phyloP scores from a whole-genome alignment of 192 early-diverging fungal species.

The Gryganskiella cystojenkinii region DNA sequence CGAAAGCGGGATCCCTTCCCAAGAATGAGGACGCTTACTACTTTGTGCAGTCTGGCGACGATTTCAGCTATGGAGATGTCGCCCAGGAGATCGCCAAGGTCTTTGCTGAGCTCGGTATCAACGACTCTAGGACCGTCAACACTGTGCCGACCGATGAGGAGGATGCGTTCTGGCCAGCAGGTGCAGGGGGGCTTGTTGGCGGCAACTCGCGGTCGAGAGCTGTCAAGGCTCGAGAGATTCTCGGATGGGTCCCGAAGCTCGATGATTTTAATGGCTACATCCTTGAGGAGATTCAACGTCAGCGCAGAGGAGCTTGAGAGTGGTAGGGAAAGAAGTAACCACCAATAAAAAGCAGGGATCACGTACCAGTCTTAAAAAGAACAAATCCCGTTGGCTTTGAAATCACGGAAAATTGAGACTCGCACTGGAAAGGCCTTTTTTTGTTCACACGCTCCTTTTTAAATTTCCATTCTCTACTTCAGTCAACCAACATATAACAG shows the following conservation, averaged over 20 bases:
- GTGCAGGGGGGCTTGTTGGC: background rate
- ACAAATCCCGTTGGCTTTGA: too few species aligned
- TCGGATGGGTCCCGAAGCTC: constrained; percentile 39
- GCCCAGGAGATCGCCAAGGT: constrained; percentile 30
- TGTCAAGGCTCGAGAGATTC: constrained; percentile 29
- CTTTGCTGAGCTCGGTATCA: constrained; percentile 15
- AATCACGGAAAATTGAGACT: too few species aligned
- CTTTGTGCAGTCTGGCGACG: constrained; percentile 28
- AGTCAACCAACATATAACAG: too few species aligned
- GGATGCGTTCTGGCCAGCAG: constrained; percentile 4
- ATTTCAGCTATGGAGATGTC: constrained; percentile 22
- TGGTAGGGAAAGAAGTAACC: too few species aligned
- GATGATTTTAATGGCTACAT: constrained; percentile 31
- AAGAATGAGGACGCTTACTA: constrained; percentile 49
- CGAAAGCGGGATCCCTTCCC: constrained; percentile 5
- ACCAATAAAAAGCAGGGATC: too few species aligned
- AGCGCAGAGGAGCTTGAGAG: constrained; percentile 9
- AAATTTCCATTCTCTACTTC: too few species aligned
- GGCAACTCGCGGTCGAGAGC: constrained; percentile 32
- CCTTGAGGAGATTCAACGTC: constrained; percentile 22
- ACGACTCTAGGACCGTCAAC: constrained; percentile 12
- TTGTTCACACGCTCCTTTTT: too few species aligned
- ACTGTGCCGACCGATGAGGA: constrained; percentile 19
- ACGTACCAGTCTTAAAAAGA: too few species aligned
- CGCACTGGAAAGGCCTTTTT: too few species aligned